These are phyloP conservation scores for Trichoderma citrinoviride DNA, from an alignment of 2,329 filamentous ascomycete species.

Conservation along the genomic window DNA sequence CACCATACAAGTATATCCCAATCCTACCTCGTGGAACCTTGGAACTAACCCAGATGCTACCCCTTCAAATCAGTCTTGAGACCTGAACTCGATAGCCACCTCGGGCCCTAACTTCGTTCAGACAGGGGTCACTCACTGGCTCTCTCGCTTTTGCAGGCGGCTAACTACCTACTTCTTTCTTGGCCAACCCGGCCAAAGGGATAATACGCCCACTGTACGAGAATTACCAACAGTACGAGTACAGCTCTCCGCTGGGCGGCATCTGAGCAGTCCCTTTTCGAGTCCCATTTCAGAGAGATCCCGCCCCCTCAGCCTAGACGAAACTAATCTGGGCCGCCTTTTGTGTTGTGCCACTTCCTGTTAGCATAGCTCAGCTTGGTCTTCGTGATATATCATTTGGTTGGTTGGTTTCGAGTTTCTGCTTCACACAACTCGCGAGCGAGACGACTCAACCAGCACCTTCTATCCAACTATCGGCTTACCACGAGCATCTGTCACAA, in stretches of 20 bases:
- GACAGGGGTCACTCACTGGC: slow-evolving; percentile 26
- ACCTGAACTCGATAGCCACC: slow-evolving; percentile 21
- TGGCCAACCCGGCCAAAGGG: slow-evolving; percentile 17
- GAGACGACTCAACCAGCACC: slow-evolving; percentile 1
- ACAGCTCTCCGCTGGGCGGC: slow-evolving; percentile 7
- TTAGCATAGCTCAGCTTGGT: slow-evolving; percentile 4
- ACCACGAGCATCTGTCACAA: background rate
- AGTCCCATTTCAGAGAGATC: slow-evolving; percentile 11
- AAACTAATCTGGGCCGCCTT: slow-evolving; percentile 10
- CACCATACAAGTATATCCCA: slow-evolving; percentile 24
- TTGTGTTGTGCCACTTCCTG: slow-evolving; percentile 5
- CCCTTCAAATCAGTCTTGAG: slow-evolving; percentile 22
- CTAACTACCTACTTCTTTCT: slow-evolving; percentile 22
- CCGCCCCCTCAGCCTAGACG: slow-evolving; percentile 17
- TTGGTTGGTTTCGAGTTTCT: slow-evolving; percentile 8
- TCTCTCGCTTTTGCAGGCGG: slow-evolving; percentile 22
- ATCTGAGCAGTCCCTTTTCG: slow-evolving; percentile 18
- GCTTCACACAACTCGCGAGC: background rate
- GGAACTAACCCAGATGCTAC: slow-evolving; percentile 23
- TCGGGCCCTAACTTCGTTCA: slow-evolving; percentile 20
- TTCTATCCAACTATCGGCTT: background rate
- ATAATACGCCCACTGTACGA: slow-evolving; percentile 12
- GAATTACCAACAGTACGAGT: background rate
- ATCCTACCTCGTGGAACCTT: slow-evolving; percentile 24
- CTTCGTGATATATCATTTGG: slow-evolving; percentile 1